phyloP scores from a whole-genome alignment of 2,329 filamentous ascomycete species.

The Cercospora beticola region DNA sequence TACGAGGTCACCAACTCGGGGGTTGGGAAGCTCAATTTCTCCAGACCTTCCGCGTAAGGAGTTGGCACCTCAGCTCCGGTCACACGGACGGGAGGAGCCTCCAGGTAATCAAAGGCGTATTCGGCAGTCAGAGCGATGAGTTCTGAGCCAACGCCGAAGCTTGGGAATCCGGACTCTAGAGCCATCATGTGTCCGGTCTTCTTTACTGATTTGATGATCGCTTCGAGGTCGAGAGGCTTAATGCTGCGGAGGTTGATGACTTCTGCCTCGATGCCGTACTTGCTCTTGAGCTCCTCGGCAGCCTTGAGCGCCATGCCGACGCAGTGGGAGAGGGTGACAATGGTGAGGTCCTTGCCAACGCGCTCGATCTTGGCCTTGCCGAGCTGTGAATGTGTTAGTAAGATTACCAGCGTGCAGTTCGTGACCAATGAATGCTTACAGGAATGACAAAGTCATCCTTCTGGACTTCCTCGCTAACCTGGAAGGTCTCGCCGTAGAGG shows the following conservation, averaged over 20 bases:
- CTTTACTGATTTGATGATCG: slow-evolving; percentile 96
- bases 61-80: slow-evolving; percentile 97
- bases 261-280: slow-evolving; percentile 93
- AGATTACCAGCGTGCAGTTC: not conserved
- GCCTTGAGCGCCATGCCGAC: slow-evolving; percentile 88
- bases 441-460: slow-evolving; percentile 95
- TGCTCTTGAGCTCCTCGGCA: slow-evolving; percentile 88
- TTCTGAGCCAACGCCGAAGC: slow-evolving; percentile 88
- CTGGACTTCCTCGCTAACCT: slow-evolving; percentile 95
- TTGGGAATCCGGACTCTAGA: slow-evolving; percentile 94
- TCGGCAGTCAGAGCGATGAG: slow-evolving; percentile 94
- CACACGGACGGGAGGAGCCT: slow-evolving; percentile 88
- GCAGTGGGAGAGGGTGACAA: slow-evolving; percentile 91
- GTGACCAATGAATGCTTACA: slow-evolving; percentile 37
- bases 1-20: slow-evolving; percentile 85
- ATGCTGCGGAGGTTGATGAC: slow-evolving; percentile 97
- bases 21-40: slow-evolving; percentile 93
- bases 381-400: slow-evolving; percentile 52
- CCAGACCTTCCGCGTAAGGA: slow-evolving; percentile 87
- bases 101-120: slow-evolving; percentile 96
- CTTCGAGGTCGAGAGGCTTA: slow-evolving; percentile 93
- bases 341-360: slow-evolving; percentile 89
- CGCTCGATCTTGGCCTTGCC: slow-evolving; percentile 99
- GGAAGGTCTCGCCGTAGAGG: slow-evolving; percentile 90
- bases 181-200: slow-evolving; percentile 91